phyloP scores from a whole-genome alignment of 768 basidiomycete species.

The Boletus rex-veris region DNA sequence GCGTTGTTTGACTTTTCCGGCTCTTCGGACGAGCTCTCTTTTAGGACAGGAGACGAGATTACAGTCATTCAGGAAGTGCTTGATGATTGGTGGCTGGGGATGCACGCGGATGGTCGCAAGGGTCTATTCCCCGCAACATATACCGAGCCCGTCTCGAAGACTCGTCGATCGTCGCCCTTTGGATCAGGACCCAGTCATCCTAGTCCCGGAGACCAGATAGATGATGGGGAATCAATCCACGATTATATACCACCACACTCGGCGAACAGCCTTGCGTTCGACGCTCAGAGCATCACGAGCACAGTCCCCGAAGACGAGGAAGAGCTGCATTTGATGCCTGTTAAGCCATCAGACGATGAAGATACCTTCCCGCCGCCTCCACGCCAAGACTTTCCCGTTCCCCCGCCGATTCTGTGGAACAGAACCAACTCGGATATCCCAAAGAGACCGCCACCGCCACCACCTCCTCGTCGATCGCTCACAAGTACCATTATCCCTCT shows the following conservation, averaged over 20 bases:
- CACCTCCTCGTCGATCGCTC: slow-evolving; percentile 56
- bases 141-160: slow-evolving; percentile 44
- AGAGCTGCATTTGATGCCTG: slow-evolving; percentile 32
- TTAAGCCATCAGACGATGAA: slow-evolving; percentile 25
- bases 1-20: slow-evolving; percentile 76
- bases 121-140: slow-evolving; percentile 84
- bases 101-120: slow-evolving; percentile 54
- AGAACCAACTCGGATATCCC: slow-evolving; percentile 22
- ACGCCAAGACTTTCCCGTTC: slow-evolving; percentile 9
- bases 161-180: slow-evolving; percentile 28
- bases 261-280: slow-evolving; percentile 23
- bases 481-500: slow-evolving; percentile 36
- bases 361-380: slow-evolving; percentile 23
- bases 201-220: slow-evolving; percentile 18
- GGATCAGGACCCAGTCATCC: slow-evolving; percentile 27
- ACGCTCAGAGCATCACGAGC: slow-evolving; percentile 42
- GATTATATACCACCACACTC: slow-evolving; percentile 21
- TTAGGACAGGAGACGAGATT: slow-evolving; percentile 74
- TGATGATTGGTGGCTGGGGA: slow-evolving; percentile 91
- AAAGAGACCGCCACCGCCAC: slow-evolving; percentile 41
- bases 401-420: slow-evolving; percentile 21
- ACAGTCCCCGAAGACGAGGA: slow-evolving; percentile 45
- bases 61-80: slow-evolving; percentile 74
- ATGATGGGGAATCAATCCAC: slow-evolving; percentile 20
- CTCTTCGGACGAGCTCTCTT: slow-evolving; percentile 73